These are phyloP conservation scores for Singerocomus rubriflavus DNA, from an alignment of 1,284 basidiomycete species.

Conservation along the genomic window DNA sequence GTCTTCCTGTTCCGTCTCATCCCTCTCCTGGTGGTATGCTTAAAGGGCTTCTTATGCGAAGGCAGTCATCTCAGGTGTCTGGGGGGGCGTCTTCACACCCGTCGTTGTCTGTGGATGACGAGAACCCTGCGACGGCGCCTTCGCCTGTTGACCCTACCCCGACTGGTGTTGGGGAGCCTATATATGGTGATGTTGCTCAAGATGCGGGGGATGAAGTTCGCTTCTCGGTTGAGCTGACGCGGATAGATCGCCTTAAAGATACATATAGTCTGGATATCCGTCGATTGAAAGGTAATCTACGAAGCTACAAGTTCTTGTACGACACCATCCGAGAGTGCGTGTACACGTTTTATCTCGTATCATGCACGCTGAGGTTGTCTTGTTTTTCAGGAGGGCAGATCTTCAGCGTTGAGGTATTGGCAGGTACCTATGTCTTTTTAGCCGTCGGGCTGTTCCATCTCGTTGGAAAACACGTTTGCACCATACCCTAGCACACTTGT, in stretches of 20 bases:
- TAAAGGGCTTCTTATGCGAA: constrained; percentile 79
- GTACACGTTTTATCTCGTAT: constrained; percentile 3
- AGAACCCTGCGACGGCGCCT: constrained; percentile 20
- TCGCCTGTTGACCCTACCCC: constrained; percentile 34
- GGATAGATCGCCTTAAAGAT: constrained; percentile 82
- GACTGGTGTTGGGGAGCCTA: constrained; percentile 43
- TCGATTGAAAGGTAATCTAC: constrained; percentile 85
- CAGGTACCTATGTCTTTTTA: constrained; percentile 24
- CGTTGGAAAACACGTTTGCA: constrained; percentile 2
- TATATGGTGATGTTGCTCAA: constrained; percentile 74
- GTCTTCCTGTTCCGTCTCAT: constrained; percentile 73
- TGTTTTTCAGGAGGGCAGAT: constrained; percentile 40
- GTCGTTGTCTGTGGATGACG: constrained; percentile 43
- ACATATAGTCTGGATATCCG: constrained; percentile 89
- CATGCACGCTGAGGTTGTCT: constrained; percentile 14
- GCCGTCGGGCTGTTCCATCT: constrained; percentile 1
- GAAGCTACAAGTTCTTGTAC: constrained; percentile 94
- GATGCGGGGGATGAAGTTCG: constrained; percentile 92
- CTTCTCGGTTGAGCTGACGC: constrained; percentile 88
- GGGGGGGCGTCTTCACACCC: constrained; percentile 36
- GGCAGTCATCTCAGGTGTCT: constrained; percentile 78
- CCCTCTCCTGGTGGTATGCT: constrained; percentile 76
- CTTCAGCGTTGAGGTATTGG: constrained; percentile 38
- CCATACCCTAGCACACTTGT: background rate
- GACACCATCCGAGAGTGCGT: constrained; percentile 85